phyloP scores from a whole-genome alignment of 441 rosid genomes.

The Gossypium lobatum region DNA sequence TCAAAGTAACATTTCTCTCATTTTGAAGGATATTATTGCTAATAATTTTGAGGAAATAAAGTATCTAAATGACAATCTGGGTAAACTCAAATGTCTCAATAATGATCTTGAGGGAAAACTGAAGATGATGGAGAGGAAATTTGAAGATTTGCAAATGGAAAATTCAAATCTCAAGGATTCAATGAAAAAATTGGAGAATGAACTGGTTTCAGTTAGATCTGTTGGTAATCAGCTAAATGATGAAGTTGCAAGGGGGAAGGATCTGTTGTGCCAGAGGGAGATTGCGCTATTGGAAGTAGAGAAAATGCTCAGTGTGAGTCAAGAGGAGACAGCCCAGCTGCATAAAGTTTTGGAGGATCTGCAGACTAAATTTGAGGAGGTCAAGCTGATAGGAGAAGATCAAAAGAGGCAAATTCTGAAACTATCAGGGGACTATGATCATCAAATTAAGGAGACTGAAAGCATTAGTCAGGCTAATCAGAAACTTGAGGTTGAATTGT shows the following conservation, averaged over 20 bases:
- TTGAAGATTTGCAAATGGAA: constrained; percentile 32
- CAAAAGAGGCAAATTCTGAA: constrained; percentile 45
- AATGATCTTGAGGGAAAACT: constrained; percentile 49
- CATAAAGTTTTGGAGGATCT: constrained; percentile 42
- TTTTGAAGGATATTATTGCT: constrained; percentile 43
- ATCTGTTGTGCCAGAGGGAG: constrained; percentile 40
- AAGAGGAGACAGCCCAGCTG: constrained; percentile 43
- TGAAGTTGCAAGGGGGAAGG: constrained; percentile 41
- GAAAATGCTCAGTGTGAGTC: constrained; percentile 30
- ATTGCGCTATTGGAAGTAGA: constrained; percentile 38
- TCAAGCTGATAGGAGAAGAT: constrained; percentile 39
- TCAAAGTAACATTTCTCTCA: constrained; percentile 46
- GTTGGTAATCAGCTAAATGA: constrained; percentile 36
- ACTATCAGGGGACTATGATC: constrained; percentile 45
- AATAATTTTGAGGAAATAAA: constrained; percentile 41
- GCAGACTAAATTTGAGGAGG: constrained; percentile 48
- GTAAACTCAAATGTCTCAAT: constrained; percentile 39
- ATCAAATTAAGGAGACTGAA: constrained; percentile 39
- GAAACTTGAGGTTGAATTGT: constrained; percentile 41
- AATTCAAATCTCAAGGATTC: constrained; percentile 33
- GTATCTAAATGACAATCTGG: constrained; percentile 38
- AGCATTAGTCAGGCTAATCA: constrained; percentile 33
- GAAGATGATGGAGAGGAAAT: constrained; percentile 34
- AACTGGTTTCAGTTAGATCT: constrained; percentile 35
- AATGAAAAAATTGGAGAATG: constrained; percentile 30